These are phyloP conservation scores for Colletotrichum tropicale DNA, from an alignment of 2,329 filamentous ascomycete genomes.

Conservation along the genomic window DNA sequence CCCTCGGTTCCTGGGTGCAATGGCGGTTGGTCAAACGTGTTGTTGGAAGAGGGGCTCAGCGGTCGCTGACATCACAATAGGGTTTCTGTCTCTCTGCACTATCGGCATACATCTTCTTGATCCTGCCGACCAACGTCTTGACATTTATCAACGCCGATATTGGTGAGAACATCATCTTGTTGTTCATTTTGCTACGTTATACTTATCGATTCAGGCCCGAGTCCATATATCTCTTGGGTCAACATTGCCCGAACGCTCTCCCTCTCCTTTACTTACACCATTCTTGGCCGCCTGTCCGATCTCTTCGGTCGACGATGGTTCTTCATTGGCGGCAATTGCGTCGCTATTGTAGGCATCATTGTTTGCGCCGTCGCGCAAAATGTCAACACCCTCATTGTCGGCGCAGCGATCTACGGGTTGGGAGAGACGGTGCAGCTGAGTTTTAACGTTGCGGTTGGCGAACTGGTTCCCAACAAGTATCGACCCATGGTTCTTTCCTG, in stretches of 20 bases:
- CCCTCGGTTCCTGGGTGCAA: slow-evolving; percentile 33
- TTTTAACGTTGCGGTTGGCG: slow-evolving; percentile 41
- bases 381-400: slow-evolving; percentile 38
- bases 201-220: not conserved
- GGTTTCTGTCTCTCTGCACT: slow-evolving; percentile 41
- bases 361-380: slow-evolving; percentile 37
- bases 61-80: slow-evolving; percentile 22
- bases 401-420: slow-evolving; percentile 37
- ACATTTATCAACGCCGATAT: slow-evolving; percentile 39
- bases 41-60: not conserved
- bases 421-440: slow-evolving; percentile 40
- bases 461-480: slow-evolving; percentile 48
- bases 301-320: slow-evolving; percentile 44
- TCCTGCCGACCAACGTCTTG: slow-evolving; percentile 37
- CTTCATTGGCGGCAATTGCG: slow-evolving; percentile 40
- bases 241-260: slow-evolving; percentile 39
- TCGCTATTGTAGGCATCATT: slow-evolving; percentile 39
- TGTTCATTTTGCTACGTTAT: not conserved
- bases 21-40: slow-evolving; percentile 28
- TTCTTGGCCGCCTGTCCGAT: slow-evolving; percentile 42
- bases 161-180: slow-evolving; percentile 1
- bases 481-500: slow-evolving; percentile 35
- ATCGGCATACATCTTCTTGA: slow-evolving; percentile 39
- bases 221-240: slow-evolving; percentile 20
- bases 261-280: slow-evolving; percentile 27